Base-by-base conservation (phyloP, 805 yeast species). In the Metschnikowia aberdeeniae region DNA sequence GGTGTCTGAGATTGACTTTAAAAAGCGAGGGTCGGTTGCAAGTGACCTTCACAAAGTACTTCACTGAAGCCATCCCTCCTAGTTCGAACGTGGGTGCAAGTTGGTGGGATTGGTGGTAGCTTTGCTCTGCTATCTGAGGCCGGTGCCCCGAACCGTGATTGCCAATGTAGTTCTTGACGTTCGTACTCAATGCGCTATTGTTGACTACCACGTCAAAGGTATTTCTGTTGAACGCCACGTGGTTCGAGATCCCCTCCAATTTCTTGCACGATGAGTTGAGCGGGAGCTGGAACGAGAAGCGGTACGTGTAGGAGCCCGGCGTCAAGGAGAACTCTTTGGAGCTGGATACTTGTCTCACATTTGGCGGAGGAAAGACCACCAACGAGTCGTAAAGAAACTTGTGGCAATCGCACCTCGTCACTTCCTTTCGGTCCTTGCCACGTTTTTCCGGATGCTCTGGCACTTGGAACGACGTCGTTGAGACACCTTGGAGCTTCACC, bases 11-110 rank as follows among this genome's bases (percentile, higher is more conserved):
- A 47, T 79, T 81, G 24, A 68, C 41, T 44, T 73, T 73, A 45
- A 78, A 63, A 28, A 79, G 55, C 3, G 80, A 70, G 1, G 81
- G 61, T 37, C 82, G 57, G 46, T 76, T 77, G 34, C 81, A 81
- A 0, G 86, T 81, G 8, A 72, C 84, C 59, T 82, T 81, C 44
- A 82, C 69, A 55, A 74, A 81, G 57, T 82, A 82, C 45, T 70
- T 66, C 40, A 80, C 61, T 9, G 59, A 56, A 6, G 76, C 78
- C 55, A 56, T 58, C 31, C 62, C 58, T 9, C 34, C 40, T 26
- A 32, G 33, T 19, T 13, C 36, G 13, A 53, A 32, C 2, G 53
- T 22, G 3, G 58, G 58, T 6, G 58, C 56, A 9, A 55, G 46
- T 24, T 46, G 54, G 4, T 42, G 26, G 12, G 38, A 41, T 2